Percentiles rank a stretch among this genome's conserved stretches.
Evolutionary conservation across 768 basidiomycete genomes (phyloP).

Genomic region (Collybia sp.): DNA sequence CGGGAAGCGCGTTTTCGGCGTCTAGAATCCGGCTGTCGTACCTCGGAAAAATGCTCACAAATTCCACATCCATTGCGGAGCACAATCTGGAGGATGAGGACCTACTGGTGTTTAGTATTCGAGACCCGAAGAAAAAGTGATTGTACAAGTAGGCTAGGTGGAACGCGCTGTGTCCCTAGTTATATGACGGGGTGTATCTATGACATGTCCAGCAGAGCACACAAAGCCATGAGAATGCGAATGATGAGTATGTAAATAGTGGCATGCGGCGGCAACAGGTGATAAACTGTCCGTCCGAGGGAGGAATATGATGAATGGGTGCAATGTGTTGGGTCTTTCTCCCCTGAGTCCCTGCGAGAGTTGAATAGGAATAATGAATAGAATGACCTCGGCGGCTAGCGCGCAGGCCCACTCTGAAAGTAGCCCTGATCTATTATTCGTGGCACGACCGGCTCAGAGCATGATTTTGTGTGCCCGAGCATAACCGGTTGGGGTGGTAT

Average conservation of each 20-base stretch:
- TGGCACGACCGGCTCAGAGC: constrained; percentile 9
- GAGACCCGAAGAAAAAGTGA: constrained; percentile 72
- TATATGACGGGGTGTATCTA: neutral
- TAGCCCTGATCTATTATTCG: constrained; percentile 8
- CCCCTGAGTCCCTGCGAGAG: constrained; percentile 13
- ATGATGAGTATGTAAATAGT: too few relatives aligned
- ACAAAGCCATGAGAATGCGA: too few relatives aligned
- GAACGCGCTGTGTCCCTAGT: neutral
- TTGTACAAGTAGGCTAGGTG: neutral
- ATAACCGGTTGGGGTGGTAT: constrained; percentile 7
- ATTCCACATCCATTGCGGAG: constrained; percentile 76
- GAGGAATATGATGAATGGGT: too few relatives aligned
- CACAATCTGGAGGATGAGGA: constrained; percentile 95
- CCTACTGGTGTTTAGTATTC: constrained; percentile 68
- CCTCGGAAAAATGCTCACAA: constrained; percentile 81
- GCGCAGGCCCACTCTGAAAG: constrained; percentile 8
- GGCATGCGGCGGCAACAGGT: too few relatives aligned
- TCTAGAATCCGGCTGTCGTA: constrained; percentile 79
- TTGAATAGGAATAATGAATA: constrained; percentile 2
- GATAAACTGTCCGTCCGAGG: too few relatives aligned
- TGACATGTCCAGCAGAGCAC: too few relatives aligned
- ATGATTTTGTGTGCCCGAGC: constrained; percentile 6
- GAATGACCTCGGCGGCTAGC: constrained; percentile 1
- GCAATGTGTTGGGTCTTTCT: constrained; percentile 10
- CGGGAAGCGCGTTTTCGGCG: constrained; percentile 76